Base-by-base conservation (phyloP, 208 protist species). In the Crithidia brevicula region DNA sequence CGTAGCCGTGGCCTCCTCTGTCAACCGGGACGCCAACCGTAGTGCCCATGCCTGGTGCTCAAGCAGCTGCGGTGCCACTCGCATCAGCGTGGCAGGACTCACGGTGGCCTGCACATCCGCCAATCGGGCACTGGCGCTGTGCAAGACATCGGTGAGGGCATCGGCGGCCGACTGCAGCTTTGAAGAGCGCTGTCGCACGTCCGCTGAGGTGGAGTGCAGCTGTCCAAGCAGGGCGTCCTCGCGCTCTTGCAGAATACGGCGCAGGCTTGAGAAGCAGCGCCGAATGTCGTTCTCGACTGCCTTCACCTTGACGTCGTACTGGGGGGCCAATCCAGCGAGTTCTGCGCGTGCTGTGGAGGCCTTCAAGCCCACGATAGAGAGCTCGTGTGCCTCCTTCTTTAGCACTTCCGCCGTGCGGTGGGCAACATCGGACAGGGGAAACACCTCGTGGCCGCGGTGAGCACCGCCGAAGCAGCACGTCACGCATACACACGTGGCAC, bases 391-490 rank as follows among this genome's bases (percentile, higher is more conserved):
- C 6, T 70, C 53, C 16, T 64, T 15, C 7, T 52, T 46, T 23
- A 77, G 38, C 9, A 36, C 42, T 2, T 31, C 49, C 2, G 52
- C 30, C 0, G 76, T 74, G 34, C 46, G 65, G 2, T 34, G 27
- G 1, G 70, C 70, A 8, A 87, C 68, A 31, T 86, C 76, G 16
- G 77, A 63, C 7, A 90, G 78, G 8, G 81, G 74, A 6, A 70
- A 71, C 30, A 90, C 79, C 1, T 80, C 79, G 63, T 94, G 81
- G 15, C 74, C 79, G 50, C 82, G 85, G 75, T 94, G 89, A 0
- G 66, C 61, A 2, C 85, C 85, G 27, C 75, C 77, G 50, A 94
- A 92, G 67, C 83, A 91, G 67, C 85, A 94, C 13, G 63, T 83
- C 33, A 94, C 67, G 49, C 89, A 94, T 16, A 87, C 77, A 63